Evolutionary conservation across 2,329 filamentous ascomycete species (phyloP), one percentile per base, ranked within the genome.

Genomic region (Paraphoma chrysanthemicola): DNA sequence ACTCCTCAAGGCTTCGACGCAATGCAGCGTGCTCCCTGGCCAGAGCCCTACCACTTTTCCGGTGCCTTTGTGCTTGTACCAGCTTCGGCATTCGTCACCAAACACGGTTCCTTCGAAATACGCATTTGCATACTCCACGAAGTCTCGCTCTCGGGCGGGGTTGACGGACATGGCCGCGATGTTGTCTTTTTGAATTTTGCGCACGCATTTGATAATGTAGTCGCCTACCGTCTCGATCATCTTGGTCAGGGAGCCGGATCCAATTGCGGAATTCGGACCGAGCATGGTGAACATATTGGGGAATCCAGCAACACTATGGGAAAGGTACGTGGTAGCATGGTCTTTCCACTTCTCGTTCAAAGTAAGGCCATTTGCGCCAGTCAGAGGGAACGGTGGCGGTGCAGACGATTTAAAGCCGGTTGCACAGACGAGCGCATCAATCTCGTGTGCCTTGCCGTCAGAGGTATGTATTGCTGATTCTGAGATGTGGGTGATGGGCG

Each of bases 341-440:
- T 70, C 47, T 46, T 68, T 53, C 79, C 79, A 75, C 64, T 77
- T 68, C 18, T 71, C 39, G 17, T 60, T 56, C 18, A 81, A 52
- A 43, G 74, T 53, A 3, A 70, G 57, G 23, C 66, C 68, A 23
- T 71, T 55, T 9, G 57, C 48, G 29, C 77, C 78, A 2, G 53
- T 66, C 3, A 80, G 52, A 5, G 71, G 71, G 66, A 79, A 81
- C 3, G 76, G 76, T 1, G 78, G 78, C 5, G 75, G 67, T 12
- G 74, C 66, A 16, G 68, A 70, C 29, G 74, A 60, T 59, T 80
- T 71, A 69, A 80, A 81, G 36, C 79, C 80, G 2, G 79, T 81
- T 9, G 79, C 79, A 60, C 78, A 81, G 55, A 82, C 76, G 18
- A 82, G 66, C 10, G 75, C 74, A 56, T 82, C 80, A 23, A 81